Percentiles rank a stretch among this genome's conserved stretches.
phyloP scores from a whole-genome alignment of 176 grass and related monocot species.

The Pharus latifolius region DNA sequence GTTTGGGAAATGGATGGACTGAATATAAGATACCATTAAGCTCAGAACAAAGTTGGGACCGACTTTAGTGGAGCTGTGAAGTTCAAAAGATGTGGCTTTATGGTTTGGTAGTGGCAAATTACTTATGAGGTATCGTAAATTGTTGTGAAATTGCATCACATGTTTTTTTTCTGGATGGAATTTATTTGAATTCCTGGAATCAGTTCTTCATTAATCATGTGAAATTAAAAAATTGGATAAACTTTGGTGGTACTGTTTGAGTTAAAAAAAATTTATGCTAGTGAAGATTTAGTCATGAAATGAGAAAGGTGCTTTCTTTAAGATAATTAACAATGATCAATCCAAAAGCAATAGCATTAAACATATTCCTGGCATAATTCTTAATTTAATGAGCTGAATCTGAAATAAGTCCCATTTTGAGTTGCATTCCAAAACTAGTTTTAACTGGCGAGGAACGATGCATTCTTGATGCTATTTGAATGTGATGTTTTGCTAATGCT shows the following conservation, averaged over 20 bases:
- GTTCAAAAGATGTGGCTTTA: background rate
- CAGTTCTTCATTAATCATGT: background rate
- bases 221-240: background rate
- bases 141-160: background rate
- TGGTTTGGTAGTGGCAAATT: too few species aligned
- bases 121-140: background rate
- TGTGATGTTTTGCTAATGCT: background rate
- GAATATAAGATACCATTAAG: background rate
- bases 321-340: background rate
- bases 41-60: background rate
- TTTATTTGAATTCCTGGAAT: background rate
- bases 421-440: background rate
- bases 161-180: background rate
- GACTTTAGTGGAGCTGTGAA: background rate
- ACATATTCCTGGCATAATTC: background rate
- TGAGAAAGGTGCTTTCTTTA: background rate
- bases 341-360: background rate
- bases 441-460: background rate
- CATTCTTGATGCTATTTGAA: background rate
- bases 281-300: background rate
- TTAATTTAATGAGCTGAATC: background rate
- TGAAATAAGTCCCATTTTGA: background rate
- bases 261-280: background rate
- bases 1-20: background rate
- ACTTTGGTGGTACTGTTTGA: background rate